Base-by-base conservation (phyloP, 345 rosid species). In the Cardiospermum halicacabum region DNA sequence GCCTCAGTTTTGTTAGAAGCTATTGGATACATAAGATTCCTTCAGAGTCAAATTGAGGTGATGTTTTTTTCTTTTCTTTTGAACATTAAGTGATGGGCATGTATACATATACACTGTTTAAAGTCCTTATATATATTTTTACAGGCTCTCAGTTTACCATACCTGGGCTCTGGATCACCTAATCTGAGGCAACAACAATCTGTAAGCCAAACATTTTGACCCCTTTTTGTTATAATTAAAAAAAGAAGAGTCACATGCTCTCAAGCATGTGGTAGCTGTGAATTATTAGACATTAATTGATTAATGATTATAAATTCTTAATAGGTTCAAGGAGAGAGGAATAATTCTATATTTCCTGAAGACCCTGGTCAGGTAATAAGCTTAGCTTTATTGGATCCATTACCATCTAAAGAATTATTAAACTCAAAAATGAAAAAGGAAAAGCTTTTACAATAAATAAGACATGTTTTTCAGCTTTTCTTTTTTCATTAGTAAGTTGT, bases 1-100 rank as follows among this genome's bases (percentile, higher is more conserved):
- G 99, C 97, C 64, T 94, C 99, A 71, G 99, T 94, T 72, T 76
- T 94, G 92, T 81, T 86, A 85, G 99, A 94, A 75, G 86, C 97
- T 66, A 89, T 91, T 79, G 99, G 97, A 75, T 91, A 94, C 88
- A 94, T 94, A 78, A 91, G 99, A 94, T 91, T 91, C 99, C 99
- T 94, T 72, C 96, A 91, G 68, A 82, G 85, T 88, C 99, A 94
- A 82, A 85, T 89, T 84, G 92, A 93, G 97, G 99, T 89, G 74
- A 64, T 79, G 76, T 53, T 69, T 70, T 59, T 54, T 57, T 62
- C 27, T 32, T 22, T 48, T 26, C 9, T 58, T 62, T 77, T 68
- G 72, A 53, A 63, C 22, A n/a, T n/a, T n/a, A 11, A 31, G 58
- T 26, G 67, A 62, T 62, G 54, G 7, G 11, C 51, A 47, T 47